A percentile compares a stretch with the other conserved stretches of the same genome.
Conservation (phyloP, 2,329 filamentous ascomycete genomes). For the Aspergillus sp. region DNA sequence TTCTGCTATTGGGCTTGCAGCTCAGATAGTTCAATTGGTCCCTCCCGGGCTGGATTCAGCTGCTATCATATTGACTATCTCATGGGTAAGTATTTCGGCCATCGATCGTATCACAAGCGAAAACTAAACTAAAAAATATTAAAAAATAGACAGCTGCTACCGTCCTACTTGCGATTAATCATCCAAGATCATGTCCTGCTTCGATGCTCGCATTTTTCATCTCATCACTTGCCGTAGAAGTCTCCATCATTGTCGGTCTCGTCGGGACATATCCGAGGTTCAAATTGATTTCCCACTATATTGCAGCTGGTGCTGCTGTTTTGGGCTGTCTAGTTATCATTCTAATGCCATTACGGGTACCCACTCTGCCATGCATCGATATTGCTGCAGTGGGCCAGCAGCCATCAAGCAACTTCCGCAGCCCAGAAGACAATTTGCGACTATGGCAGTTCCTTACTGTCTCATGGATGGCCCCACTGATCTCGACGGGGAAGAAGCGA, state of each 20-base stretch:
- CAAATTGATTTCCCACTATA: constrained; percentile 16
- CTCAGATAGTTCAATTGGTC: constrained; percentile 25
- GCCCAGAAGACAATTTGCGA: constrained; percentile 70
- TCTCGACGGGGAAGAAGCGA: constrained; percentile 55
- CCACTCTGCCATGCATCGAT: constrained; percentile 44
- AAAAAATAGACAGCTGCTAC: constrained; percentile 26
- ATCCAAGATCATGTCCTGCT: constrained; percentile 37
- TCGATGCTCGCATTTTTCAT: constrained; percentile 32
- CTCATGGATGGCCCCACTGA: constrained; percentile 72
- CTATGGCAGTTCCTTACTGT: constrained; percentile 81
- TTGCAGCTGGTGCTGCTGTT: constrained; percentile 37
- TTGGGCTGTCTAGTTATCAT: constrained; percentile 50
- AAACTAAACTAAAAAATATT: constrained; percentile 8
- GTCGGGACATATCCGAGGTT: constrained; percentile 2
- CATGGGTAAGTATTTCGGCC: constrained; percentile 29
- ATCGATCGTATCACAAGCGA: constrained; percentile 5
- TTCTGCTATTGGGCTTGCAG: constrained; percentile 30
- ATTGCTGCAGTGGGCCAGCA: constrained; percentile 54
- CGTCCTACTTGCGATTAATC: constrained; percentile 30
- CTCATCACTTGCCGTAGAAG: constrained; percentile 26
- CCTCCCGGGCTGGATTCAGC: constrained; percentile 9
- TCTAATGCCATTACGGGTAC: constrained; percentile 64
- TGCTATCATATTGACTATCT: constrained; percentile 23
- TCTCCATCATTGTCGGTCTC: constrained; percentile 24
- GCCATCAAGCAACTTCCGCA: constrained; percentile 57